Base-by-base conservation (phyloP, 202 grass and related monocot genomes). In the Setaria viridis region DNA sequence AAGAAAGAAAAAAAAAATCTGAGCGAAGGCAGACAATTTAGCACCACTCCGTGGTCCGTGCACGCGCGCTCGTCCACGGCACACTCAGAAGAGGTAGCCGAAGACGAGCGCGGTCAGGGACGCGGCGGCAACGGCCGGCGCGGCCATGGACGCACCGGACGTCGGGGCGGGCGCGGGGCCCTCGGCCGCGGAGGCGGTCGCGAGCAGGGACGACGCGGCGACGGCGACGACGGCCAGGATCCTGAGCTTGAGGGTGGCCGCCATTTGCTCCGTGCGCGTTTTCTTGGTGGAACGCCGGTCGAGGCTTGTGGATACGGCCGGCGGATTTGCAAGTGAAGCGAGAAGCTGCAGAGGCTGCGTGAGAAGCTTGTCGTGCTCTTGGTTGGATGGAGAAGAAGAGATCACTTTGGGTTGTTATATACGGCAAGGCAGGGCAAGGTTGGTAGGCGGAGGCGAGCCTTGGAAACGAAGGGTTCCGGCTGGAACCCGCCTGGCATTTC, bases 61-160 rank as follows among this genome's bases (percentile, higher is more conserved):
- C 25, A 54, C 25, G 1, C 9, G 25, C 4, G 9, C 51, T 7
- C 20, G 33, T 4, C 33, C 3, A 8, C 0, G n/a, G 39, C 39
- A 6, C 76, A 11, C 15, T 80, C 60, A 85, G 77, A 91, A 91
- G 70, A 88, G 56, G 77, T 88, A 91, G 71, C 81, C 89, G 17
- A 77, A 87, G 85, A 58, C 25, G 3, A 87, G 62, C 2, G 85
- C 85, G 45, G 89, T 66, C 33, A 91, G 17, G 11, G 85, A 91
- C 46, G 85, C 85, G 9, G 72, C 77, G 46, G 85, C 85, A 0
- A 84, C 2, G n/a, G 76, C 81, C 1, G 81, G 81, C 19, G 80
- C 76, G 10, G 81, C 69, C 63, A 65, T 25, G 34, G 89, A 70
- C 2, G 76, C 70, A 10, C 17, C 47, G 20, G 85, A 91, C 45